These are phyloP conservation scores for Saccharomycopsis synnaedendra DNA, from an alignment of 805 yeast genomes.

Conservation along the genomic window DNA sequence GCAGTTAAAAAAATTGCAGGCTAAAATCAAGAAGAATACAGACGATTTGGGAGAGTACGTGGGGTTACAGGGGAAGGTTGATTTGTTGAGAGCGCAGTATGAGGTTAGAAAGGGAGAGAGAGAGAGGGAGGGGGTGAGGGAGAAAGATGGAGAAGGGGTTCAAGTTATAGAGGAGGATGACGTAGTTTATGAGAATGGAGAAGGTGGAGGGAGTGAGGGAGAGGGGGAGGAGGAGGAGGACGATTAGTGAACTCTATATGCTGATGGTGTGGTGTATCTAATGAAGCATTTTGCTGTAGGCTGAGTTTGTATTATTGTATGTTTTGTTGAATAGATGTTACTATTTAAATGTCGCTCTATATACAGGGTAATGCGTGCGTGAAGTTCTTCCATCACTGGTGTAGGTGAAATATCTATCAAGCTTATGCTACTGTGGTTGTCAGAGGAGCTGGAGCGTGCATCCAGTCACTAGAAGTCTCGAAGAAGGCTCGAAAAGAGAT, in stretches of 20 bases:
- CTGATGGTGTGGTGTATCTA: too few species aligned
- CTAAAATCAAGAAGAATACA: conserved; percentile 1
- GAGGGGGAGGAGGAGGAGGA: conserved; percentile 3
- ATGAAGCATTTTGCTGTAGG: too few species aligned
- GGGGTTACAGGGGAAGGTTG: conserved; percentile 15
- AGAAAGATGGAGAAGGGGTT: conserved; percentile 2
- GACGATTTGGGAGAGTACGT: conserved; percentile 6
- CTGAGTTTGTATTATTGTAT: too few species aligned
- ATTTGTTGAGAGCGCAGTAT: conserved; percentile 13
- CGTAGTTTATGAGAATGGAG: conserved; percentile 13
- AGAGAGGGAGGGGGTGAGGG: conserved; percentile 1
- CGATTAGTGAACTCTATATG: not conserved
- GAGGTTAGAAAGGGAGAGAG: conserved; percentile 7
- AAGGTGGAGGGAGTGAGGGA: conserved; percentile 11
- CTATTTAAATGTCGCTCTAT: too few species aligned
- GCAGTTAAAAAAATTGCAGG: conserved; percentile 9
- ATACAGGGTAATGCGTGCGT: too few species aligned
- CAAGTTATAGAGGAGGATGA: conserved; percentile 15
- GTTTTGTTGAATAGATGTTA: too few species aligned
- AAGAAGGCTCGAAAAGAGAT: not conserved
- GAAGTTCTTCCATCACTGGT: too few species aligned
- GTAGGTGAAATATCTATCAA: too few species aligned
- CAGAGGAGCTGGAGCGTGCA: too few species aligned
- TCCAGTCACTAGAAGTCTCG: too few species aligned
- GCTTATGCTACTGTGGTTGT: too few species aligned